Base-by-base conservation (phyloP, 2,329 filamentous ascomycete species). In the Diatrype stigma region DNA sequence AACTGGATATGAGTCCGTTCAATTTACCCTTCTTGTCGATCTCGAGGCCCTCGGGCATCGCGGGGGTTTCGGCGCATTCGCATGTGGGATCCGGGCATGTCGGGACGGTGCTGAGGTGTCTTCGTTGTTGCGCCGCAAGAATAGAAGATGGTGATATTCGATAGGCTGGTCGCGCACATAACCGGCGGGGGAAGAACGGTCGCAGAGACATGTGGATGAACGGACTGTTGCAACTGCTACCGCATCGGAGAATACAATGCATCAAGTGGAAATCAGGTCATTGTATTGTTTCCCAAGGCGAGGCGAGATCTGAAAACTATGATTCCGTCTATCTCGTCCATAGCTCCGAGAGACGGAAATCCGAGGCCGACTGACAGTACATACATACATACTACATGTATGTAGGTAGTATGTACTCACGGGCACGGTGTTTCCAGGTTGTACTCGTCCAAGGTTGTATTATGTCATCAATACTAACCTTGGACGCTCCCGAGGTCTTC, bases 81-180 rank as follows among this genome's bases (percentile, higher is more conserved):
- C 91, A 96, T 56, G 83, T 89, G 56, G 90, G 84, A 34, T 84
- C 77, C 2, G 92, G 91, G 64, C 91, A 96, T 48, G 73, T 71
- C 50, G 69, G 60, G 28, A 81, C 71, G 0, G 73, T 78, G 30
- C 62, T 65, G 8, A 68, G 48, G 47, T 37, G 32, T 32, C 58
- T n/a, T n/a, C n/a, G n/a, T n/a, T n/a, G 54, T 2, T 50, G 50
- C 17, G 51, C 17, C 17, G 19, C 21, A n/a, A 40, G 17, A 21
- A 16, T 37, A 16, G 34, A 37, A 7, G 34, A 12, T 16, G 38
- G 19, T 22, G 21, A 47, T 22, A 30, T 48, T 48, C 47, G 12
- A 40, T 46, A 11, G 46, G 35, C 47, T 21, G 48, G 35, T 21
- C 49, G 35, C 28, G 54, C 40, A 37, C 42, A 44, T 19, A 52